phyloP scores from a whole-genome alignment of 2,329 filamentous ascomycete species.

The Hysterium pulicare region DNA sequence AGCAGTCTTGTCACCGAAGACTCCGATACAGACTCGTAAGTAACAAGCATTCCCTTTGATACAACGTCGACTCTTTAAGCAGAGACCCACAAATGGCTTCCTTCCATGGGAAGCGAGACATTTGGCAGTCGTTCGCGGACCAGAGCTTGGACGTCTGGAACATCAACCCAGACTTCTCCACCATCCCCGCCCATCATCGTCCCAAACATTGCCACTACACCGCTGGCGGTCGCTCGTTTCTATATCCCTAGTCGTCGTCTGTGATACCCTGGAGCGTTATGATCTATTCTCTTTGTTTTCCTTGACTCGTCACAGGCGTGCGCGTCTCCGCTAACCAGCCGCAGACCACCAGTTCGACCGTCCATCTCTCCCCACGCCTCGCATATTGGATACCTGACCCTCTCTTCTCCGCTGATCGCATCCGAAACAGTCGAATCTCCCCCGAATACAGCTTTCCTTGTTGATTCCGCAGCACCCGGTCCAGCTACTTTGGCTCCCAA shows the following conservation, averaged over 20 bases:
- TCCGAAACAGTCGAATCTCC: conserved; percentile 42
- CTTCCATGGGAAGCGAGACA: neutral
- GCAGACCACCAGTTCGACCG: conserved; percentile 32
- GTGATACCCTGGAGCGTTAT: conserved; percentile 7
- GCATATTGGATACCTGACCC: conserved; percentile 48
- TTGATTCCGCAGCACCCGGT: conserved; percentile 28
- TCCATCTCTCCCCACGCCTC: conserved; percentile 47
- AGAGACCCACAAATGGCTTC: neutral
- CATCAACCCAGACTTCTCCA: conserved; percentile 11
- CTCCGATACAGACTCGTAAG: conserved; percentile 50
- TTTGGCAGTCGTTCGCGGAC: neutral
- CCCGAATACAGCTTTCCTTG: conserved; percentile 22
- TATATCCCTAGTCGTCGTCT: conserved; percentile 3
- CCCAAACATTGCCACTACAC: conserved; percentile 7
- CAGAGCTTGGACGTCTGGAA: neutral
- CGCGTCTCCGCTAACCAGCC: conserved; percentile 24
- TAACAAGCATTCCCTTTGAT: conserved; percentile 15
- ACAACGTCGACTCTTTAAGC: neutral
- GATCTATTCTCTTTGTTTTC: conserved; percentile 11
- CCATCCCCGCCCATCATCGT: conserved; percentile 10
- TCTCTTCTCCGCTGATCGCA: conserved; percentile 47
- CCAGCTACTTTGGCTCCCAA: conserved; percentile 23
- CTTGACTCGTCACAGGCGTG: conserved; percentile 14
- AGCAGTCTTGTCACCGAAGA: conserved; percentile 52
- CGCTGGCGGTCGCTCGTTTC: conserved; percentile 10